Conservation (phyloP, 352 stramenopile genomes). For the Phytopythium helicoides region DNA sequence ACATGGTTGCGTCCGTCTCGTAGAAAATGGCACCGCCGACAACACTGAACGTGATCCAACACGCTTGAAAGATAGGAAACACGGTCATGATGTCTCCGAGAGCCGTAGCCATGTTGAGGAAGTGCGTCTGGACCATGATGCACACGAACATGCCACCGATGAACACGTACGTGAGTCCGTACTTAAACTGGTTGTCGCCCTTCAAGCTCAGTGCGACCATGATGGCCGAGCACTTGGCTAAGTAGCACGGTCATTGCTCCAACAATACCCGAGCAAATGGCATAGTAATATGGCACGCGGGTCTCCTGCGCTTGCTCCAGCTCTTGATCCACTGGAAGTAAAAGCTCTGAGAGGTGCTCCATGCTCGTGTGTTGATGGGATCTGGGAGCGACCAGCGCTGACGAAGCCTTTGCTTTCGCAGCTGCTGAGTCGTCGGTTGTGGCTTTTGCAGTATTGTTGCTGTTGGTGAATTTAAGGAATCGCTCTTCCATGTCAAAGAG, state of each 20-base stretch:
- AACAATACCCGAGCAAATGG: slow-evolving; percentile 84
- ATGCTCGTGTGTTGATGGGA: slow-evolving; percentile 14
- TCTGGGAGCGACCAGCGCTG: not conserved
- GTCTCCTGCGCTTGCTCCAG: slow-evolving; percentile 30
- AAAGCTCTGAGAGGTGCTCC: slow-evolving; percentile 26
- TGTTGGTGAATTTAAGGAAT: slow-evolving; percentile 30
- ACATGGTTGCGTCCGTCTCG: slow-evolving; percentile 61
- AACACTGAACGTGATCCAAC: slow-evolving; percentile 88
- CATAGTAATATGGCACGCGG: slow-evolving; percentile 82
- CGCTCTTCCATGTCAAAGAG: slow-evolving; percentile 68
- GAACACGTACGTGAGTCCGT: slow-evolving; percentile 83
- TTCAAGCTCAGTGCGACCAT: slow-evolving; percentile 84
- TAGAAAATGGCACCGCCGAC: slow-evolving; percentile 85
- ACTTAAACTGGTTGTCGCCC: slow-evolving; percentile 86
- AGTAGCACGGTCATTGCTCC: slow-evolving; percentile 82
- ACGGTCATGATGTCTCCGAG: slow-evolving; percentile 89
- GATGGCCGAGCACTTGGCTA: slow-evolving; percentile 82
- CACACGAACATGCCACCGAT: slow-evolving; percentile 83
- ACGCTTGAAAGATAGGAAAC: slow-evolving; percentile 87
- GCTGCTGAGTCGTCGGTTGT: slow-evolving; percentile 14
- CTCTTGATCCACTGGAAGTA: slow-evolving; percentile 19
- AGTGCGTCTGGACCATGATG: slow-evolving; percentile 85
- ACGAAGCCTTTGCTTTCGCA: not conserved
- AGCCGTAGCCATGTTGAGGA: slow-evolving; percentile 83
- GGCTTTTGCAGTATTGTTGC: slow-evolving; percentile 8